Conservation (phyloP, 139 green algal genomes). For the Tetradesmus obliquus region DNA sequence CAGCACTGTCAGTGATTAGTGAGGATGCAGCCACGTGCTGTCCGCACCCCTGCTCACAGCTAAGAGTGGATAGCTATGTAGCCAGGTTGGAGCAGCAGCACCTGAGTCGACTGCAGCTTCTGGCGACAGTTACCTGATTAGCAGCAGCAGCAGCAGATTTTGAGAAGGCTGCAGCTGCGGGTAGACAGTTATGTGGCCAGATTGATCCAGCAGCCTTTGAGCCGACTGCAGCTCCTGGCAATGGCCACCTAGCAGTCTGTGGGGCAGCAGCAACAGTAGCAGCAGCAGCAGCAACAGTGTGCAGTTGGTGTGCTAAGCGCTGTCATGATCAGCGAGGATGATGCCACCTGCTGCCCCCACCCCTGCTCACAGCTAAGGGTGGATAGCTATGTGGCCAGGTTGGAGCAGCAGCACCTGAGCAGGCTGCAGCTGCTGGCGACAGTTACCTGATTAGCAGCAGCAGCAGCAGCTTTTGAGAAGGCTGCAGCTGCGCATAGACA, state of each 20-base stretch:
- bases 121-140: background rate
- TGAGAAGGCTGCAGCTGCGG: background rate
- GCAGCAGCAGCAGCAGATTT: background rate
- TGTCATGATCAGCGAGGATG: conserved; percentile 11
- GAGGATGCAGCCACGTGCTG: conserved; percentile 8
- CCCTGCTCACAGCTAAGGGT: background rate
- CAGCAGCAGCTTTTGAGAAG: background rate
- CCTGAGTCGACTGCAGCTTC: background rate
- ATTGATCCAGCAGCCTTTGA: background rate
- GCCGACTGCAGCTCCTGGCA: background rate
- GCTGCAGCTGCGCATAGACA: background rate
- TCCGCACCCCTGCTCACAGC: conserved; percentile 8
- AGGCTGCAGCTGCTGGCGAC: background rate
- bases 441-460: background rate
- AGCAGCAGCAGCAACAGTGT: background rate
- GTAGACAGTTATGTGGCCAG: background rate
- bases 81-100: background rate
- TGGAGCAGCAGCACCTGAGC: background rate
- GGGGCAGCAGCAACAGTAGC: background rate
- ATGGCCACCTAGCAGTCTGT: background rate
- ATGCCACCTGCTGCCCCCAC: background rate
- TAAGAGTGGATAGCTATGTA: background rate
- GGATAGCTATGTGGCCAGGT: background rate
- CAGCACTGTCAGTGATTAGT: background rate
- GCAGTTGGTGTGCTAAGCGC: background rate